phyloP scores from a whole-genome alignment of 441 rosid genomes.

The Gossypium trilobum region DNA sequence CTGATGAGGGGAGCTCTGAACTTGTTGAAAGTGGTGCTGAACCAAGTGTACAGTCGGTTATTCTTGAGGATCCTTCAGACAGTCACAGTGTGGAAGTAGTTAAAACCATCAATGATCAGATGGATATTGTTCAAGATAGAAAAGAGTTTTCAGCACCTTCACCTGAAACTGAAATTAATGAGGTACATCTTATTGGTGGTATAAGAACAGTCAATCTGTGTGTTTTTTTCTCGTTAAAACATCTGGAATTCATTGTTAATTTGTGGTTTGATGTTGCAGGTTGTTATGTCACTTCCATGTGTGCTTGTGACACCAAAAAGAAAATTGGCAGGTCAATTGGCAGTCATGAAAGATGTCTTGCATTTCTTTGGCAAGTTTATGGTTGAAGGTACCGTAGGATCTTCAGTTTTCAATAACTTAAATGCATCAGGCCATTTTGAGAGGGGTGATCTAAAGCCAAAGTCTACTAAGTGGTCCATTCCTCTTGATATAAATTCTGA shows the following conservation, averaged over 20 bases:
- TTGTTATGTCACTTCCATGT: conserved; percentile 68
- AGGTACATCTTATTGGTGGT: conserved; percentile 39
- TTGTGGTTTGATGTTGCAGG: conserved; percentile 46
- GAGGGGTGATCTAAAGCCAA: conserved; percentile 59
- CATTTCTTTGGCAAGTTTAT: conserved; percentile 88
- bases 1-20: conserved; percentile 79
- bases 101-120: conserved; percentile 57
- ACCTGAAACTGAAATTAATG: conserved; percentile 63
- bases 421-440: conserved; percentile 44
- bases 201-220: conserved; percentile 6
- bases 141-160: conserved; percentile 51
- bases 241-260: conserved; percentile 21
- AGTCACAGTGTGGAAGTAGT: conserved; percentile 37
- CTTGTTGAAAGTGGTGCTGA: conserved; percentile 51
- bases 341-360: conserved; percentile 74
- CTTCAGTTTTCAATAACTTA: conserved; percentile 74
- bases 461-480: conserved; percentile 48
- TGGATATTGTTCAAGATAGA: conserved; percentile 49
- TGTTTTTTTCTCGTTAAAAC: background rate
- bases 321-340: conserved; percentile 83
- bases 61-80: conserved; percentile 46
- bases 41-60: conserved; percentile 34
- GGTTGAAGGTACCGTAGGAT: conserved; percentile 94
- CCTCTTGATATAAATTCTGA: conserved; percentile 34
- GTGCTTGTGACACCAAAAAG: conserved; percentile 89